phyloP scores from a whole-genome alignment of 805 yeast genomes.

The Metschnikowia anglica region DNA sequence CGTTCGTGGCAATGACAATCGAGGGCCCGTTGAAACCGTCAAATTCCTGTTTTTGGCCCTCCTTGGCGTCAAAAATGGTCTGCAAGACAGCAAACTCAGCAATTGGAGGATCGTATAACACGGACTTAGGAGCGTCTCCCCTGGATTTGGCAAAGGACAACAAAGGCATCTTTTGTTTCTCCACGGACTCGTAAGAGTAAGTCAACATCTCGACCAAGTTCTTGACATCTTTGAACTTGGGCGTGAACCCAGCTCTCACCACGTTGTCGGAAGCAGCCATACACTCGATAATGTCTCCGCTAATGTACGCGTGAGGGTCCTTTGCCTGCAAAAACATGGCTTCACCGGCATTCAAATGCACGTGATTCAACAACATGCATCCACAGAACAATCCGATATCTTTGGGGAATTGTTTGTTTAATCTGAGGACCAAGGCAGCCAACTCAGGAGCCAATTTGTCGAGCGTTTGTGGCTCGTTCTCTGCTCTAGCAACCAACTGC shows the following conservation, averaged over 20 bases:
- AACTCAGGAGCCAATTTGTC: conserved; percentile 47
- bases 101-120: conserved; percentile 91
- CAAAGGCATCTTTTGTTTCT: conserved; percentile 87
- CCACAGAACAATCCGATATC: conserved; percentile 98
- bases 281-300: conserved; percentile 97
- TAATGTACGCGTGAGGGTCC: conserved; percentile 97
- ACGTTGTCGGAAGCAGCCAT: conserved; percentile 99
- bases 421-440: conserved; percentile 70
- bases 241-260: conserved; percentile 99
- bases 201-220: conserved; percentile 90
- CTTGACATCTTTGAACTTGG: conserved; percentile 93
- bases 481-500: conserved; percentile 65
- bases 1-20: conserved; percentile 78
- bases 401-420: conserved; percentile 85
- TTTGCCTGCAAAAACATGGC: conserved; percentile 96
- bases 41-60: conserved; percentile 53
- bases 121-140: conserved; percentile 61
- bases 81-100: conserved; percentile 94
- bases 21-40: conserved; percentile 82
- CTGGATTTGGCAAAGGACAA: conserved; percentile 53
- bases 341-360: conserved; percentile 79
- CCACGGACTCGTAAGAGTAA: conserved; percentile 83
- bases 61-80: conserved; percentile 54
- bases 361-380: conserved; percentile 87
- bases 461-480: conserved; percentile 57